Percentiles rank a stretch among this genome's conserved stretches.
phyloP scores from a whole-genome alignment of 2,329 filamentous ascomycete genomes.

The Cadophora sp. region DNA sequence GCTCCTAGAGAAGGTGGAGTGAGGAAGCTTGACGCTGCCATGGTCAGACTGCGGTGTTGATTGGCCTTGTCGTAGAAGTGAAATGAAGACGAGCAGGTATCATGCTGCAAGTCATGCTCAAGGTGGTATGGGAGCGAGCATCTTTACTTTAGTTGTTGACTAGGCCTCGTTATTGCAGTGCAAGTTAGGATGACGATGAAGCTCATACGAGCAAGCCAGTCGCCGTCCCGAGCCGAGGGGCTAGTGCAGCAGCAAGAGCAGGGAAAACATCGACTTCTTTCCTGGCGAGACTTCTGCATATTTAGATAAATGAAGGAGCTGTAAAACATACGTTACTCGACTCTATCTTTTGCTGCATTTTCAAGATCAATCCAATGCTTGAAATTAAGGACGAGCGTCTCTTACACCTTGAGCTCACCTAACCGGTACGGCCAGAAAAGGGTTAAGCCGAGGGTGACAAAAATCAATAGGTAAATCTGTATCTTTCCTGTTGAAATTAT shows the following conservation, averaged over 20 bases:
- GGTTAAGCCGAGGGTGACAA: no score
- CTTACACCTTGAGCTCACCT: background rate
- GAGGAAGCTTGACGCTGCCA: slow-evolving; percentile 10
- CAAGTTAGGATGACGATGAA: background rate
- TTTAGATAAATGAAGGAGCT: background rate
- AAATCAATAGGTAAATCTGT: no score
- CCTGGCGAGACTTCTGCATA: background rate
- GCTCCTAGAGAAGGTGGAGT: slow-evolving; percentile 9
- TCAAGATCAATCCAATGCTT: background rate
- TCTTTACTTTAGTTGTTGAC: slow-evolving; percentile 8
- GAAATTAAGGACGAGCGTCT: background rate
- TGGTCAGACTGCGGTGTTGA: background rate
- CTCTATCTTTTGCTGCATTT: background rate
- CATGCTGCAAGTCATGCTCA: slow-evolving; percentile 13
- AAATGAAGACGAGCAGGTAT: background rate
- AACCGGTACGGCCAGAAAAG: no score
- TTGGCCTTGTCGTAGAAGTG: background rate
- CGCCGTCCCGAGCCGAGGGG: slow-evolving; percentile 5
- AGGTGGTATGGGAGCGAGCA: slow-evolving; percentile 10
- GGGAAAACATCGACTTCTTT: background rate
- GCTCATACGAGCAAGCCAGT: slow-evolving; percentile 1
- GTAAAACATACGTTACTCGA: background rate
- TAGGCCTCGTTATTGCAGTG: background rate
- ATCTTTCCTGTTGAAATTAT: no score
- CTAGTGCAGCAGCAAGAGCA: background rate